A percentile compares a stretch with the other conserved stretches of the same genome.
phyloP scores from a whole-genome alignment of 768 basidiomycete genomes.

The Boletus sp. region DNA sequence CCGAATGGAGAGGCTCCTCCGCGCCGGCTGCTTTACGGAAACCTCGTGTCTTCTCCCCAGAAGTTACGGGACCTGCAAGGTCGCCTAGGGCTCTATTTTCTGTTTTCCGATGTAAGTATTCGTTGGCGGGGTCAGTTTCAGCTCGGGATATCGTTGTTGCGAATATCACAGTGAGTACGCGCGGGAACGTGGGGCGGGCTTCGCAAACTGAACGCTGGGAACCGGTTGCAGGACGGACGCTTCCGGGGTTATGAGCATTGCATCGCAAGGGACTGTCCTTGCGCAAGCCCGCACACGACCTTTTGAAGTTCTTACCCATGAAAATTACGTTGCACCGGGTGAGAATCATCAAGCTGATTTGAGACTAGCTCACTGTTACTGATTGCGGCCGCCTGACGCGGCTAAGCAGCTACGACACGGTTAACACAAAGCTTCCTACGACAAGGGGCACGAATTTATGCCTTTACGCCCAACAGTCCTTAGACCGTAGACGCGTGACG shows the following conservation, averaged over 20 bases:
- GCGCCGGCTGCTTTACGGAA: conserved; percentile 75
- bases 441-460: conserved; percentile 57
- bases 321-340: conserved; percentile 79
- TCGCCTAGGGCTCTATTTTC: conserved; percentile 77
- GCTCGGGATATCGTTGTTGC: conserved; percentile 68
- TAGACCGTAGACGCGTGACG: conserved; percentile 29
- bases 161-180: conserved; percentile 65
- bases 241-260: conserved; percentile 47
- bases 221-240: conserved; percentile 43
- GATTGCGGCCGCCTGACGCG: conserved; percentile 12
- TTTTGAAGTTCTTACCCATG: conserved; percentile 75
- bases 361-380: conserved; percentile 16
- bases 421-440: conserved; percentile 56
- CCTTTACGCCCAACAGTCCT: conserved; percentile 40
- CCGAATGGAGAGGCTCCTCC: conserved; percentile 42
- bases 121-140: conserved; percentile 73
- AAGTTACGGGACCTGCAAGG: conserved; percentile 78
- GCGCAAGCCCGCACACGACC: conserved; percentile 68
- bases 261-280: conserved; percentile 61
- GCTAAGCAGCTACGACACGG: conserved; percentile 41
- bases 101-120: conserved; percentile 90
- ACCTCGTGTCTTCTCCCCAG: conserved; percentile 78
- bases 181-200: conserved; percentile 10
- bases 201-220: conserved; percentile 13
- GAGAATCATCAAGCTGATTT: conserved; percentile 34